These are phyloP conservation scores for Lasiosphaeria hispida DNA, from an alignment of 495 filamentous ascomycete species.

Conservation along the genomic window DNA sequence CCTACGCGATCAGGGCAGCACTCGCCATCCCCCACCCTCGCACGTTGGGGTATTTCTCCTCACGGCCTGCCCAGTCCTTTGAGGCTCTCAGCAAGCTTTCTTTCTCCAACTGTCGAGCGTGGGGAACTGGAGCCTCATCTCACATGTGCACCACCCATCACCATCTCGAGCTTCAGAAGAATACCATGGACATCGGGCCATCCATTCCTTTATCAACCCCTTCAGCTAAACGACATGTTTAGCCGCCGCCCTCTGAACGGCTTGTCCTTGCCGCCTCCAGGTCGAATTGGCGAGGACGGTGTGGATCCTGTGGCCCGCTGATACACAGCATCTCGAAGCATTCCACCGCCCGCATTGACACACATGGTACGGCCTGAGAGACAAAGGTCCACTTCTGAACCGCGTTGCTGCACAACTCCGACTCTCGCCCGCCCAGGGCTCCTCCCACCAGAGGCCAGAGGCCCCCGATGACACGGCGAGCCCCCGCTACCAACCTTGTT, in stretches of 20 bases:
- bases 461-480: too few relatives aligned
- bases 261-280: slow-evolving; percentile 16
- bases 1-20: slow-evolving; percentile 12
- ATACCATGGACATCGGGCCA: not conserved
- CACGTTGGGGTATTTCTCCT: slow-evolving; percentile 15
- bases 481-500: too few relatives aligned
- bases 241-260: slow-evolving; percentile 19
- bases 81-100: slow-evolving; percentile 17
- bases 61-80: not conserved
- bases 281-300: slow-evolving; percentile 7
- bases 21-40: slow-evolving; percentile 6
- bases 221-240: slow-evolving; percentile 14
- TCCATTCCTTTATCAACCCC: slow-evolving; percentile 9
- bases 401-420: slow-evolving; percentile 8
- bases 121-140: not conserved
- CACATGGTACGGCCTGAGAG: slow-evolving; percentile 13
- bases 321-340: not conserved
- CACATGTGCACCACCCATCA: not conserved
- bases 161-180: not conserved
- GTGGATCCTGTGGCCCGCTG: slow-evolving; percentile 16
- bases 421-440: not conserved
- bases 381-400: slow-evolving; percentile 12
- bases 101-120: slow-evolving; percentile 14
- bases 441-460: not conserved
- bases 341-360: slow-evolving; percentile 2